Conservation (phyloP, 257 asterid genomes). For the Avicennia marina region DNA sequence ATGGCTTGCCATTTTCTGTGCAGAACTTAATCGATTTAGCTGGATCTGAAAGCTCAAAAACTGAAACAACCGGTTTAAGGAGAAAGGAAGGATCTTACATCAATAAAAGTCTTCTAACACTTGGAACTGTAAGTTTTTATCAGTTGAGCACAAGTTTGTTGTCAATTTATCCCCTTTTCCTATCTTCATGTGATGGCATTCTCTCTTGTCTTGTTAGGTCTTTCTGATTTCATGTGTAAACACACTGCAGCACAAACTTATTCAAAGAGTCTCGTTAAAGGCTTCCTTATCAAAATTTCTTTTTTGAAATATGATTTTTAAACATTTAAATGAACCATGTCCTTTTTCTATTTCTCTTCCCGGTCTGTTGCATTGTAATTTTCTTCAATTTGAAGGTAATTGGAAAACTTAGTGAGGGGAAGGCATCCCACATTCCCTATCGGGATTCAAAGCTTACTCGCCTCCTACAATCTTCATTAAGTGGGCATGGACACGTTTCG, state of each 20-base stretch:
- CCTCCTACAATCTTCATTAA: slow-evolving; percentile 86
- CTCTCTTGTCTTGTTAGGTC: background rate
- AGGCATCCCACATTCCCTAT: slow-evolving; percentile 91
- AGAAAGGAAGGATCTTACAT: slow-evolving; percentile 99
- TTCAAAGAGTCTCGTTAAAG: background rate
- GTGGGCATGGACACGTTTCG: slow-evolving; percentile 99
- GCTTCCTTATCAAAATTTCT: slow-evolving; percentile 3
- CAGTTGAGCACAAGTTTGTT: background rate
- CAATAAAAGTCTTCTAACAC: slow-evolving; percentile 95
- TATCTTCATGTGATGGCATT: background rate
- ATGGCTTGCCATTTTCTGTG: slow-evolving; percentile 20
- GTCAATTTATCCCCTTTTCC: background rate
- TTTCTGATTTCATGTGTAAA: background rate
- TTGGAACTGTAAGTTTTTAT: slow-evolving; percentile 79
- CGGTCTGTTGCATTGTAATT: slow-evolving; percentile 9
- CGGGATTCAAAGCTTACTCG: slow-evolving; percentile 98
- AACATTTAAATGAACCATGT: background rate
- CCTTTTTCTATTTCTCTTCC: slow-evolving; percentile 12
- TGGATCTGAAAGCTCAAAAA: slow-evolving; percentile 97
- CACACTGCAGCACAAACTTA: background rate
- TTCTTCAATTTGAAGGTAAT: slow-evolving; percentile 55
- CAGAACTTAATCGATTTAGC: slow-evolving; percentile 96
- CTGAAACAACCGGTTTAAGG: slow-evolving; percentile 93
- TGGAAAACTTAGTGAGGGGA: slow-evolving; percentile 97
- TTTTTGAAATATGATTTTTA: slow-evolving; percentile 6